Percentiles rank a stretch among this genome's conserved stretches.
phyloP scores from a whole-genome alignment of 2,329 filamentous ascomycete genomes.

The Pseudocercospora vitis region DNA sequence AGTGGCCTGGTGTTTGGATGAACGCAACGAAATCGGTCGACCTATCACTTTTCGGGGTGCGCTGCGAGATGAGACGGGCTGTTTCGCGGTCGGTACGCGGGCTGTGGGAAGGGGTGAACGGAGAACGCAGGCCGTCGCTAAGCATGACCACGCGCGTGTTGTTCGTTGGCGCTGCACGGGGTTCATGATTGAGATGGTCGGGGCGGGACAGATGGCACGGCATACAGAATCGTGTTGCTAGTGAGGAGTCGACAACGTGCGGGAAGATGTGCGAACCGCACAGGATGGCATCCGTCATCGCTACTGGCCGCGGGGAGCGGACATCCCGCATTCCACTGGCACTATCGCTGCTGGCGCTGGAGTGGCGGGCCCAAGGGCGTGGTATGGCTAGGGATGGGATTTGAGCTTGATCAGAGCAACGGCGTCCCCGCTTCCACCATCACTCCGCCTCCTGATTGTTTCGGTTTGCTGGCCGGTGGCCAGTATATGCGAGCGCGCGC shows the following conservation, averaged over 20 bases:
- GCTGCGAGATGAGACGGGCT: constrained; percentile 2
- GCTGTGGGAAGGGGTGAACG: neutral
- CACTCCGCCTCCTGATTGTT: neutral
- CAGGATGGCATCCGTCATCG: neutral
- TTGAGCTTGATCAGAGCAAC: no score
- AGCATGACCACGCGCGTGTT: no score
- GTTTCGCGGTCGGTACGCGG: neutral
- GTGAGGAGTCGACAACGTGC: neutral
- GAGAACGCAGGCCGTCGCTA: constrained; percentile 1
- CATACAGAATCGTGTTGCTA: neutral
- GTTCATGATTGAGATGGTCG: neutral
- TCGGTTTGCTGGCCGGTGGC: no score
- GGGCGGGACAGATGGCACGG: neutral
- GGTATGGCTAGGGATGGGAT: no score
- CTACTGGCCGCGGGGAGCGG: neutral
- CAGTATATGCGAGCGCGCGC: neutral
- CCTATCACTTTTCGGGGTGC: constrained; percentile 20
- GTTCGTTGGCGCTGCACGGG: neutral
- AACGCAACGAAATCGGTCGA: constrained; percentile 12
- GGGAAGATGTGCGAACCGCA: neutral
- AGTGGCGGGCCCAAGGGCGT: neutral
- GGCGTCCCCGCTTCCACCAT: neutral
- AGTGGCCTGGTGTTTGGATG: constrained; percentile 19
- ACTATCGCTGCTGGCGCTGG: neutral
- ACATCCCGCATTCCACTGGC: neutral